phyloP scores from a whole-genome alignment of 306 rosid genomes.

The Canavalia gladiata region DNA sequence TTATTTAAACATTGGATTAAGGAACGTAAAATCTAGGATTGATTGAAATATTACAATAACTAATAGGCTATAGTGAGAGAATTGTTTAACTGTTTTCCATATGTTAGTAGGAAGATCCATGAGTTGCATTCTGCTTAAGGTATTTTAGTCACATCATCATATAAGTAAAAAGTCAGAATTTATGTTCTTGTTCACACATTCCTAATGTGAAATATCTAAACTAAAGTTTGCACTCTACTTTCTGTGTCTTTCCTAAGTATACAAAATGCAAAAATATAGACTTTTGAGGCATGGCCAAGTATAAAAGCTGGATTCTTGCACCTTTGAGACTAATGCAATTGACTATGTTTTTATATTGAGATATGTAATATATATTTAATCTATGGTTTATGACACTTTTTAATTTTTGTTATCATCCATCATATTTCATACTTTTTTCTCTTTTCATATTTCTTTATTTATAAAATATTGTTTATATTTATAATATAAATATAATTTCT shows the following conservation, averaged over 20 bases:
- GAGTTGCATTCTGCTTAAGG: conserved; percentile 13
- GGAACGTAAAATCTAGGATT: conserved; percentile 6
- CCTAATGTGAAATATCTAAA: neutral
- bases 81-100: conserved; percentile 9
- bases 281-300: no score
- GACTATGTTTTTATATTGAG: no score
- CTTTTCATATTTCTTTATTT: no score
- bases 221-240: conserved; percentile 48
- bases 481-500: no score
- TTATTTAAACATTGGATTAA: neutral
- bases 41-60: conserved; percentile 29
- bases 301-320: no score
- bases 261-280: no score
- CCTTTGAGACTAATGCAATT: no score
- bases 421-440: no score
- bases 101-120: conserved; percentile 29
- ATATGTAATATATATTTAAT: no score
- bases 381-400: no score
- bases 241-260: neutral
- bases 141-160: neutral
- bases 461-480: no score
- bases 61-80: neutral
- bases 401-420: no score
- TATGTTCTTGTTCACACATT: neutral
- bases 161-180: conserved; percentile 16